Conservation (phyloP, 2,329 filamentous ascomycete genomes). For the Venturia carpophila region DNA sequence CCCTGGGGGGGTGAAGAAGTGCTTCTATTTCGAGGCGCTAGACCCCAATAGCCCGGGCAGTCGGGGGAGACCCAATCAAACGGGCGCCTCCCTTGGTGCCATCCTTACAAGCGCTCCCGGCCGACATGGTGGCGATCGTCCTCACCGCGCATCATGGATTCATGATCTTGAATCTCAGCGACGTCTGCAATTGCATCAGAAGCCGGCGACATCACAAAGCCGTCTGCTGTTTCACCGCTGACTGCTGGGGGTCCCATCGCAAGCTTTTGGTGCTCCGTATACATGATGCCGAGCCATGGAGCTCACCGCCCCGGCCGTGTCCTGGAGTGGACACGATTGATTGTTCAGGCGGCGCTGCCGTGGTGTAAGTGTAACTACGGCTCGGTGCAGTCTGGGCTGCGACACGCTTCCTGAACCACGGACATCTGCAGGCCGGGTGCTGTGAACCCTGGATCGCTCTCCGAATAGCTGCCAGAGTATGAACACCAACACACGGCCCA, state of each 20-base stretch:
- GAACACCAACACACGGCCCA: not conserved
- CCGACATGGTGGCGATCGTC: not conserved
- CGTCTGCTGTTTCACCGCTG: not conserved
- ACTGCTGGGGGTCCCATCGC: not conserved
- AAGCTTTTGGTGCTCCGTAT: not conserved
- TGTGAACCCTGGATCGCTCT: not conserved
- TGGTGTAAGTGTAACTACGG: not conserved
- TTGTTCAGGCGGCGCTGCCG: not conserved
- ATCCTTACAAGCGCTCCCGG: not conserved
- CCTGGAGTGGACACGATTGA: too few species aligned
- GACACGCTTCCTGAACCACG: not conserved
- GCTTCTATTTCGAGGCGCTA: slow-evolving; percentile 4
- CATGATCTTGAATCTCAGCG: not conserved
- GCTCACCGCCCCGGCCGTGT: not conserved
- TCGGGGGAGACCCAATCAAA: slow-evolving; percentile 1
- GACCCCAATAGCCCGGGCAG: not conserved
- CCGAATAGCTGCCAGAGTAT: not conserved
- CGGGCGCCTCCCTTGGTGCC: not conserved
- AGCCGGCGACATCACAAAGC: not conserved
- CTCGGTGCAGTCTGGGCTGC: not conserved
- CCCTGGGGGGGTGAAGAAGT: not conserved
- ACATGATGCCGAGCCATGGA: not conserved
- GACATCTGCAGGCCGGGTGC: not conserved
- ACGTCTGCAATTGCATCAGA: not conserved
- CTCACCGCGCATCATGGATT: slow-evolving; percentile 9